These are phyloP conservation scores for Cynanchum wilfordii DNA, from an alignment of 257 asterid genomes.

Conservation along the genomic window DNA sequence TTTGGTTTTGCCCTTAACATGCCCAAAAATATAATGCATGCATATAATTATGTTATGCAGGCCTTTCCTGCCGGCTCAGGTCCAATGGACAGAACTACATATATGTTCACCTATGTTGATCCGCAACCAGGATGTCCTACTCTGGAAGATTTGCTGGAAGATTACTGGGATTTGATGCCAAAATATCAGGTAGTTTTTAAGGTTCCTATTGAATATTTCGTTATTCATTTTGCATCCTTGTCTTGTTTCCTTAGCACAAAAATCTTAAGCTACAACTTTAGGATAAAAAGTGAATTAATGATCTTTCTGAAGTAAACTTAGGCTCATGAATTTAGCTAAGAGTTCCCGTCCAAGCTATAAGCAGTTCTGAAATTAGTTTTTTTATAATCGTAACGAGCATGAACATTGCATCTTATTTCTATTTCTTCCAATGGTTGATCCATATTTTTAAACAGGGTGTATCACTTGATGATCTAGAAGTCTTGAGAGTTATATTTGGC, in stretches of 20 bases:
- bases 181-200: slow-evolving; percentile 58
- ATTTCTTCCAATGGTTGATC: not conserved
- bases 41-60: slow-evolving; percentile 34
- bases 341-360: not conserved
- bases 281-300: no score
- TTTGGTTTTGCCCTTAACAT: not conserved
- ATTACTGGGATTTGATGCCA: slow-evolving; percentile 95
- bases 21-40: not conserved
- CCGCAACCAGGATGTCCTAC: slow-evolving; percentile 80
- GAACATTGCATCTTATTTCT: not conserved
- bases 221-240: not conserved
- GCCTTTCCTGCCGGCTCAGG: slow-evolving; percentile 98
- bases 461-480: slow-evolving; percentile 56
- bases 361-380: not conserved
- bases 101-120: slow-evolving; percentile 86
- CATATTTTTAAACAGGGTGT: slow-evolving; percentile 41
- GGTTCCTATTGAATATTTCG: no score
- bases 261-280: no score
- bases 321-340: not conserved
- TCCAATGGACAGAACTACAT: slow-evolving; percentile 80
- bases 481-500: slow-evolving; percentile 82
- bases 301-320: no score
- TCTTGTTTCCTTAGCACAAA: not conserved
- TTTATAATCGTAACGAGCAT: not conserved
- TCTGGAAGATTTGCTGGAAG: slow-evolving; percentile 87